Base-by-base conservation (phyloP, 345 rosid species). In the Salix viminalis region DNA sequence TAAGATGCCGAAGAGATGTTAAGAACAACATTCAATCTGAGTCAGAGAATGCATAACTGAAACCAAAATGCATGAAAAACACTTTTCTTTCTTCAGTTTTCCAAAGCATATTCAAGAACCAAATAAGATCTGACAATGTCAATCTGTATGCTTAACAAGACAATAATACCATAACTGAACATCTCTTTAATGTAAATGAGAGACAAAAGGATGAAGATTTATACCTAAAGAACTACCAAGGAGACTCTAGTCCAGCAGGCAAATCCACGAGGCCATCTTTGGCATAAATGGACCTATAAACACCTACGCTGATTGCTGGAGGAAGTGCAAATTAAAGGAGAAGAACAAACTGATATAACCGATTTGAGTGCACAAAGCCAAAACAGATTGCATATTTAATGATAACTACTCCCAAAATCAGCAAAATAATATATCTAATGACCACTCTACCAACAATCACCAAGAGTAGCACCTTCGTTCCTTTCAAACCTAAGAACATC, bases 201-300 rank as follows among this genome's bases (percentile, higher is more conserved):
- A 54, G 61, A 7, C 21, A 37, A 64, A 46, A 61, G n/a, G 32
- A 11, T 32, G 26, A 56, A 16, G 34, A 24, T 13, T 6, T 68
- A 44, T 71, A 90, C 99, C 94, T 86, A 65, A 96, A 84, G 83
- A 93, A 87, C 76, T 96, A 89, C 99, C 99, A 96, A 7, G 99
- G 99, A 80, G 97, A 92, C 23, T 90, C 79, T 75, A 90, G 67
- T 5, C 87, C 84, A 0, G 77, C 72, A 42, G 97, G 92, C 74
- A 86, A 70, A 74, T 87, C 83, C 54, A 93, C 54, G 30, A 92
- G 91, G n/a, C 95, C 96, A 76, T 93, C 92, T 81, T 88, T 84
- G 34, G 98, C 92, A 74, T 91, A 91, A 62, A 80, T 86, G 88
- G 91, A 86, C 79, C 98, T 89, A 76, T 88, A 96, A 80, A 92